Evolutionary conservation across 371 early-diverging fungal species (phyloP).

Genomic region (Mortierella sp.): DNA sequence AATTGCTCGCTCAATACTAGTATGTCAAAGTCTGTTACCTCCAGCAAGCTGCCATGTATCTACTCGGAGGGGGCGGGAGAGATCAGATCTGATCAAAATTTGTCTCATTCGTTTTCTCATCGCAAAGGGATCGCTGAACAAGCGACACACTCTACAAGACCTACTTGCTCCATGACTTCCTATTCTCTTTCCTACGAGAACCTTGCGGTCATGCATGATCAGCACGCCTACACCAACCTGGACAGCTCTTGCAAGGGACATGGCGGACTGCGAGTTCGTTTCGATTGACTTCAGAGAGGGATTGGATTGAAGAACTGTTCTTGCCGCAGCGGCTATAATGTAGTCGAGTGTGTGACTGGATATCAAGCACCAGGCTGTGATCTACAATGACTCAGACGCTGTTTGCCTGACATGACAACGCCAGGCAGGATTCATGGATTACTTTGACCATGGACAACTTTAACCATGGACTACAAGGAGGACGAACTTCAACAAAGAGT

Average conservation of each 20-base stretch:
- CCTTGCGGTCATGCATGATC: conserved; percentile 40
- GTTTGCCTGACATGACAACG: too few relatives aligned
- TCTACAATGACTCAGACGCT: too few relatives aligned
- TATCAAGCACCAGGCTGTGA: too few relatives aligned
- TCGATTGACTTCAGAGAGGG: neutral
- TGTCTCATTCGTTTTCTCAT: neutral
- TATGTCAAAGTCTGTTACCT: conserved; percentile 22
- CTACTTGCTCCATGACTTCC: conserved; percentile 71
- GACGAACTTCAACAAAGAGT: too few relatives aligned
- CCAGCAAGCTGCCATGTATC: conserved; percentile 71
- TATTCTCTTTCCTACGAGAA: conserved; percentile 66
- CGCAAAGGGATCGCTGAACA: neutral
- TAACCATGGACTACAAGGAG: too few relatives aligned
- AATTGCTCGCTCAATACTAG: neutral
- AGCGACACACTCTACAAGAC: too few relatives aligned
- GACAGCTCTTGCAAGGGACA: conserved; percentile 28
- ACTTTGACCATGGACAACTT: too few relatives aligned
- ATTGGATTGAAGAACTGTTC: neutral
- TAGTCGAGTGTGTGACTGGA: too few relatives aligned
- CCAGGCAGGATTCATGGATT: too few relatives aligned
- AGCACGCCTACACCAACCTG: conserved; percentile 49
- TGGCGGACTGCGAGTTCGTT: neutral
- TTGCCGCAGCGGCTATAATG: too few relatives aligned
- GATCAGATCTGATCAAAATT: neutral
- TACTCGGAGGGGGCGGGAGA: conserved; percentile 3